These are phyloP conservation scores for Monilinia vaccinii-corymbosi DNA, from an alignment of 2,329 filamentous ascomycete species.

Conservation along the genomic window DNA sequence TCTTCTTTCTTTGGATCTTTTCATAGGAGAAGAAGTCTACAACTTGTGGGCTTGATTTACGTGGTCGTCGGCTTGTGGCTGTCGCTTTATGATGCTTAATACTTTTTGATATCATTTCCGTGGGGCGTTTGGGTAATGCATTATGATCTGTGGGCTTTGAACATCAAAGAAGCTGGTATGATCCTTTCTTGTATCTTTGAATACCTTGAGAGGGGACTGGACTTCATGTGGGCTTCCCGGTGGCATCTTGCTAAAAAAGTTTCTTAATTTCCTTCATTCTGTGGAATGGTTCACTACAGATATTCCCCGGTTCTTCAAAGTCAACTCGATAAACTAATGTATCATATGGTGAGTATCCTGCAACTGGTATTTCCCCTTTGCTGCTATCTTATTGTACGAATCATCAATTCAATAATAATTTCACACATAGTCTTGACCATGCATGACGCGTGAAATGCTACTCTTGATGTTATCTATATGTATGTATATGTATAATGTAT, in stretches of 20 bases:
- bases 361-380: neutral
- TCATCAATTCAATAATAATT: constrained; percentile 1
- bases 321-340: constrained; percentile 5
- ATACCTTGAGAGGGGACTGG: constrained; percentile 28
- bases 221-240: constrained; percentile 28
- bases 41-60: constrained; percentile 28
- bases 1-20: constrained; percentile 1
- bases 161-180: constrained; percentile 28
- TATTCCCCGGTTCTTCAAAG: constrained; percentile 1
- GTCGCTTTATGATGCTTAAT: constrained; percentile 11
- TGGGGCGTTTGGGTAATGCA: constrained; percentile 24
- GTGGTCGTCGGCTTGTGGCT: constrained; percentile 31
- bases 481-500: too few relatives aligned
- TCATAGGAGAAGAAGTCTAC: constrained; percentile 8
- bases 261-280: neutral
- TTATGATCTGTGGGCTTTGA: constrained; percentile 27
- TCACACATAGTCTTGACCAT: neutral
- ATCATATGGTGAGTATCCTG: constrained; percentile 13
- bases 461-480: neutral
- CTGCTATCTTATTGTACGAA: neutral
- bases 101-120: constrained; percentile 24
- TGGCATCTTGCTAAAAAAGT: constrained; percentile 18
- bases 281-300: constrained; percentile 1
- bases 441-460: neutral
- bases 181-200: constrained; percentile 25